A percentile compares a stretch with the other conserved stretches of the same genome.
Conservation (phyloP, 805 yeast species). For the Saturnispora silvae region DNA sequence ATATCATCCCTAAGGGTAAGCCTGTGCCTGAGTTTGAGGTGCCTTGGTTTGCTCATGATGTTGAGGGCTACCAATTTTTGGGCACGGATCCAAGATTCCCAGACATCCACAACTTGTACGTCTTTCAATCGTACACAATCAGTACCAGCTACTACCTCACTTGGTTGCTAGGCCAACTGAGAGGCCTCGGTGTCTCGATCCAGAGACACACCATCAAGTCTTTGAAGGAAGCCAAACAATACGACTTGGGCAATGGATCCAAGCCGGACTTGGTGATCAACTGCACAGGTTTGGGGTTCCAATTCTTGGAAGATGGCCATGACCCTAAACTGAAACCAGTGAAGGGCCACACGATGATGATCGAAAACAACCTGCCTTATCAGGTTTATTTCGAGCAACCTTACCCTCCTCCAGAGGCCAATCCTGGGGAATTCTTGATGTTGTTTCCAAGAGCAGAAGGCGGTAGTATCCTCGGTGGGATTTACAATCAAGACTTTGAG, state of each 20-base stretch:
- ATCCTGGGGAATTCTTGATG: slow-evolving; percentile 40
- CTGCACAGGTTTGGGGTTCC: slow-evolving; percentile 43
- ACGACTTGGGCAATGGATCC: slow-evolving; percentile 4
- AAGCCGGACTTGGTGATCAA: slow-evolving; percentile 42
- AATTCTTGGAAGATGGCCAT: slow-evolving; percentile 36
- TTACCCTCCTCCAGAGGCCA: slow-evolving; percentile 21
- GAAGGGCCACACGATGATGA: slow-evolving; percentile 48
- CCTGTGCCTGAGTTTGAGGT: slow-evolving; percentile 9
- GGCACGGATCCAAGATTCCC: slow-evolving; percentile 26
- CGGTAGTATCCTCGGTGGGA: slow-evolving; percentile 55
- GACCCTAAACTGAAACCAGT: slow-evolving; percentile 40
- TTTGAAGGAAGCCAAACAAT: slow-evolving; percentile 38
- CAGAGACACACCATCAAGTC: slow-evolving; percentile 31
- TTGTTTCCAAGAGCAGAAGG: slow-evolving; percentile 61
- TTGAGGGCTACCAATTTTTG: slow-evolving; percentile 29
- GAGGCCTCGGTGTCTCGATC: slow-evolving; percentile 36
- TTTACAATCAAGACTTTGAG: slow-evolving; percentile 19
- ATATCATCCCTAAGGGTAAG: slow-evolving; percentile 12
- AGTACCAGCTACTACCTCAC: slow-evolving; percentile 47
- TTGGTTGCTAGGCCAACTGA: slow-evolving; percentile 36
- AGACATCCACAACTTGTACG: slow-evolving; percentile 28
- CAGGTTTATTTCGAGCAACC: slow-evolving; percentile 27
- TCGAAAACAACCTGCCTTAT: slow-evolving; percentile 34
- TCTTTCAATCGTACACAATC: slow-evolving; percentile 44
- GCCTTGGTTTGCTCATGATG: slow-evolving; percentile 44